Evolutionary conservation across 106 monocot species (phyloP).

Genomic region (Apostasia shenzhenica): DNA sequence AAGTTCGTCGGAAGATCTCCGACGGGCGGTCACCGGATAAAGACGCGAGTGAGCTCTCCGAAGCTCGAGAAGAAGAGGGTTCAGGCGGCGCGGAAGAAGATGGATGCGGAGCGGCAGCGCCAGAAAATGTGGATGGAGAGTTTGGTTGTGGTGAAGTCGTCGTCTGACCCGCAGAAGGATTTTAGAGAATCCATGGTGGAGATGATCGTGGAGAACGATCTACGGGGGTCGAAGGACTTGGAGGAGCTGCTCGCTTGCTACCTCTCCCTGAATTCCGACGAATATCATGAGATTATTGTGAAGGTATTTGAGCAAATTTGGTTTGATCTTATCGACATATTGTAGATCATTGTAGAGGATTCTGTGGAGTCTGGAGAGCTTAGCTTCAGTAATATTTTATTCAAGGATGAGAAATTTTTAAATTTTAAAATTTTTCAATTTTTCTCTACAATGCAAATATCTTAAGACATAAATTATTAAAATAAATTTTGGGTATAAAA

Average conservation of each 20-base stretch:
- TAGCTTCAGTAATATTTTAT: background rate
- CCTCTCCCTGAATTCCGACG: conserved; percentile 48
- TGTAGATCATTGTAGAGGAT: background rate
- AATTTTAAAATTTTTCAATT: background rate
- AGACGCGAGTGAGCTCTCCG: conserved; percentile 26
- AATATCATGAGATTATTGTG: conserved; percentile 63
- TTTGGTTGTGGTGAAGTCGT: conserved; percentile 51
- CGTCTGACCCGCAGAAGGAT: conserved; percentile 13
- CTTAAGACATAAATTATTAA: background rate
- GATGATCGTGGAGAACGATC: conserved; percentile 23
- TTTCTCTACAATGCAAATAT: background rate
- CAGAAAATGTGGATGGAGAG: conserved; percentile 4
- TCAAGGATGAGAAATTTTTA: background rate
- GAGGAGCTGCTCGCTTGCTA: conserved; percentile 69
- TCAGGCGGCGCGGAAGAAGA: conserved; percentile 2
- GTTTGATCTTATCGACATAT: conserved; percentile 13
- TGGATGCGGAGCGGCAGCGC: background rate
- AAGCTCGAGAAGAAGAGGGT: conserved; percentile 9
- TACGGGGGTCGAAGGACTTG: conserved; percentile 28
- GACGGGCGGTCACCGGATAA: conserved; percentile 2
- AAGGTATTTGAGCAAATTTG: conserved; percentile 68
- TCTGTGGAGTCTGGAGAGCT: background rate
- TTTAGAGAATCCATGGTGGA: conserved; percentile 23
- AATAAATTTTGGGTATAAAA: too few species aligned
- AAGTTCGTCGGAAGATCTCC: background rate